Percentiles rank a stretch among this genome's conserved stretches.
These are phyloP conservation scores for Boeremia exigua DNA, from an alignment of 2,329 filamentous ascomycete genomes.

Conservation along the genomic window DNA sequence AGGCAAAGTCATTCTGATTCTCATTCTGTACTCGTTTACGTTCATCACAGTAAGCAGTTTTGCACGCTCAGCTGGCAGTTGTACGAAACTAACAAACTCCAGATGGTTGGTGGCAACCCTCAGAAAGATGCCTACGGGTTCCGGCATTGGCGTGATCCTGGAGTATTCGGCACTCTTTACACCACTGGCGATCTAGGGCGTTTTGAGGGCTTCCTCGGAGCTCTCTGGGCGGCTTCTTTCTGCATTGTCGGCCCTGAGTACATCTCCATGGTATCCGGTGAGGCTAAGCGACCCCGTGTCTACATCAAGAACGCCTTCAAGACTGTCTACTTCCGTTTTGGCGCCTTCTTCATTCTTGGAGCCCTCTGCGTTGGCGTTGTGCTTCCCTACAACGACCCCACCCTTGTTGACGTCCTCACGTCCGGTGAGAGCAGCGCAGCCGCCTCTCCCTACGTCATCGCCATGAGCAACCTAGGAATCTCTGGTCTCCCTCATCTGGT, in stretches of 20 bases:
- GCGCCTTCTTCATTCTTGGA: constrained; percentile 55
- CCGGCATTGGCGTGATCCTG: constrained; percentile 52
- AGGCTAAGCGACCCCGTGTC: constrained; percentile 54
- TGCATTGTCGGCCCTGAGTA: constrained; percentile 57
- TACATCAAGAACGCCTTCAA: constrained; percentile 58
- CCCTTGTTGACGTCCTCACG: constrained; percentile 63
- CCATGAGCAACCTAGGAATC: constrained; percentile 63
- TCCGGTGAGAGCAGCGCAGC: constrained; percentile 52
- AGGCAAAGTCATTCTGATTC: constrained; percentile 55
- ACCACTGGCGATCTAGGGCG: constrained; percentile 33
- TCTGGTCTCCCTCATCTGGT: constrained; percentile 62
- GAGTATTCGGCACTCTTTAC: constrained; percentile 40
- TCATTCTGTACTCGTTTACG: constrained; percentile 55
- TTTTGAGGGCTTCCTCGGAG: constrained; percentile 48
- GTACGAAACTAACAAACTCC: neutral
- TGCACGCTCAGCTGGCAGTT: accelerated
- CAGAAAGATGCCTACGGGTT: constrained; percentile 52
- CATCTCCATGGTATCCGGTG: constrained; percentile 56
- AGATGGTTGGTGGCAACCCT: constrained; percentile 54
- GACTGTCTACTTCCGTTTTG: constrained; percentile 55
- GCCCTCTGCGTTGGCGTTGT: constrained; percentile 54
- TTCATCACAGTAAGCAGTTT: constrained; percentile 44
- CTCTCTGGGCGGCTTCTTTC: constrained; percentile 54
- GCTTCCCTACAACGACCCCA: constrained; percentile 71
- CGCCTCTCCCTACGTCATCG: constrained; percentile 68